Evolutionary conservation across 2,329 filamentous ascomycete species (phyloP).

Genomic region (Dendrostoma leiphaemia): DNA sequence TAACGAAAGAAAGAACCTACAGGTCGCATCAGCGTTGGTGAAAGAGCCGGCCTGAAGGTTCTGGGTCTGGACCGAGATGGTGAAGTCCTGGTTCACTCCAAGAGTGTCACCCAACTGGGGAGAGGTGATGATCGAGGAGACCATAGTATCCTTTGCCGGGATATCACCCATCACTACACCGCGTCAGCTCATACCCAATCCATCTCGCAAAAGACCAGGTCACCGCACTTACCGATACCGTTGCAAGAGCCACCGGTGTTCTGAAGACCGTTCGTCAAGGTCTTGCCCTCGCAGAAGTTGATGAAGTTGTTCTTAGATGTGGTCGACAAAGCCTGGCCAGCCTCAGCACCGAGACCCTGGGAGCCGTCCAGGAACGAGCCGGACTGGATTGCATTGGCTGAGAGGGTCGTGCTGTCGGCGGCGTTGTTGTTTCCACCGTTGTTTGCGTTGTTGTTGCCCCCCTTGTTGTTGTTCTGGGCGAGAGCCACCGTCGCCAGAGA

Average conservation of each 20-base stretch:
- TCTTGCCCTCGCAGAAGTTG: conserved; percentile 57
- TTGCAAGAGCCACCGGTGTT: conserved; percentile 61
- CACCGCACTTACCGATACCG: conserved; percentile 50
- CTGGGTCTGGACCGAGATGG: conserved; percentile 47
- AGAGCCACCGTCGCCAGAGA: conserved; percentile 24
- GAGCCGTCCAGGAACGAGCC: conserved; percentile 34
- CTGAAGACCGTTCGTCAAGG: conserved; percentile 60
- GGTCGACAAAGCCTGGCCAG: conserved; percentile 9
- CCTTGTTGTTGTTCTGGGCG: conserved; percentile 23
- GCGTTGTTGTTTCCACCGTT: conserved; percentile 17
- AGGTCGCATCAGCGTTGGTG: conserved; percentile 56
- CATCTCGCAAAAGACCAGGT: neutral
- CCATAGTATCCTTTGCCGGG: conserved; percentile 52
- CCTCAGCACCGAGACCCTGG: conserved; percentile 25
- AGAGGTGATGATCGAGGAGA: conserved; percentile 53
- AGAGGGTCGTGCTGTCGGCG: conserved; percentile 25
- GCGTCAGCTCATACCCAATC: conserved; percentile 19
- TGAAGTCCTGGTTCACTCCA: conserved; percentile 46
- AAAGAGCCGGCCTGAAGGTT: conserved; percentile 58
- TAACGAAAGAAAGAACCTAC: too few species aligned
- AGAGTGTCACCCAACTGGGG: conserved; percentile 52
- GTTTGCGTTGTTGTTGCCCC: conserved; percentile 7
- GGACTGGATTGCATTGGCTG: conserved; percentile 29
- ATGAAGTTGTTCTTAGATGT: conserved; percentile 53
- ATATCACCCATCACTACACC: conserved; percentile 57